Evolutionary conservation across 75 land plant genomes (phyloP).

Genomic region (Pinus taeda): DNA sequence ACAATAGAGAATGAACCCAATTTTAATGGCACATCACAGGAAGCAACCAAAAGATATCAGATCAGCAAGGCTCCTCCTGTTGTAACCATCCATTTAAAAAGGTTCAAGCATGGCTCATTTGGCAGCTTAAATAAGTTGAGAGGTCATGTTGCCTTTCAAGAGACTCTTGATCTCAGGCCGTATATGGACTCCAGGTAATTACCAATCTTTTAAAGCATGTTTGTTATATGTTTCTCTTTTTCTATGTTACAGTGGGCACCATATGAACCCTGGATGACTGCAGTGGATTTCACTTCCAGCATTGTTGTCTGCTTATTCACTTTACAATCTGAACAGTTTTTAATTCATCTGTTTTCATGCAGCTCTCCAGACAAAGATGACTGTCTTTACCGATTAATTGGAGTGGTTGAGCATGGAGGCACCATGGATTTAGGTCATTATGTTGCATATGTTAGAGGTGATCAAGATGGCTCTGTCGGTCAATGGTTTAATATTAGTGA

Average conservation of each 20-base stretch:
- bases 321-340: too few relatives aligned
- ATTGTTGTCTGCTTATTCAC: too few relatives aligned
- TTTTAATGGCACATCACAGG: slow-evolving; percentile 45
- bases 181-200: slow-evolving; percentile 69
- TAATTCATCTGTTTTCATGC: slow-evolving; percentile 4
- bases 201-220: neutral
- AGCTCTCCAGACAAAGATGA: slow-evolving; percentile 38
- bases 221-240: neutral
- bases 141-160: slow-evolving; percentile 73
- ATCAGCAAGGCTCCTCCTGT: slow-evolving; percentile 70
- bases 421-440: slow-evolving; percentile 88
- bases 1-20: slow-evolving; percentile 17
- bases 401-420: slow-evolving; percentile 87
- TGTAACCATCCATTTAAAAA: slow-evolving; percentile 80
- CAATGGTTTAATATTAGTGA: slow-evolving; percentile 83
- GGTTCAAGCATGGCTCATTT: slow-evolving; percentile 83
- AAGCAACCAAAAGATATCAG: slow-evolving; percentile 80
- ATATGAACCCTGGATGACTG: too few relatives aligned
- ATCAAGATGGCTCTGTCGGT: neutral
- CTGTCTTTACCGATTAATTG: slow-evolving; percentile 57
- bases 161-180: slow-evolving; percentile 65
- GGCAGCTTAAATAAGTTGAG: slow-evolving; percentile 81
- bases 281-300: too few relatives aligned
- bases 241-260: too few relatives aligned
- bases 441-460: slow-evolving; percentile 79